These are phyloP conservation scores for Ustilago shanxiensis DNA, from an alignment of 1,284 basidiomycete species.

Conservation along the genomic window DNA sequence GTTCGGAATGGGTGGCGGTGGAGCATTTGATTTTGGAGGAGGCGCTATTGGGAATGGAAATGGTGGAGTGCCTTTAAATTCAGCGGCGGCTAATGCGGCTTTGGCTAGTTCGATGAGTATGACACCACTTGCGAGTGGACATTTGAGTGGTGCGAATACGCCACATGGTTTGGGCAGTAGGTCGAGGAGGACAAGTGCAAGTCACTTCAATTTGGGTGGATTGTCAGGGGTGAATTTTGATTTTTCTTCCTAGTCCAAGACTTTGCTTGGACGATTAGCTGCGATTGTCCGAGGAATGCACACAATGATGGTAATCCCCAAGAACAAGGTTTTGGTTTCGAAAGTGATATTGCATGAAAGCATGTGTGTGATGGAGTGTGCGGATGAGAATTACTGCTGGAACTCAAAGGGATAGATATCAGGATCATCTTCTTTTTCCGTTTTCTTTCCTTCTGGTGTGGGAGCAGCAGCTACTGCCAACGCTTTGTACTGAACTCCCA, in stretches of 20 bases:
- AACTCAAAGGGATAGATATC: constrained; percentile 45
- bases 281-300: too few relatives aligned
- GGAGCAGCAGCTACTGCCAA: constrained; percentile 70
- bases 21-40: constrained; percentile 52
- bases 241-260: constrained; percentile 29
- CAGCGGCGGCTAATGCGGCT: constrained; percentile 34
- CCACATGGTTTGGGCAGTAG: constrained; percentile 34
- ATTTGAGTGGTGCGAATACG: constrained; percentile 35
- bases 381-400: background rate
- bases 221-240: constrained; percentile 40
- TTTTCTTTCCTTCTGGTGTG: background rate
- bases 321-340: background rate
- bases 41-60: constrained; percentile 52
- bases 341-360: background rate
- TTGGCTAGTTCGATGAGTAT: constrained; percentile 33
- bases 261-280: too few relatives aligned
- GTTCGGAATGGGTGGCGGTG: constrained; percentile 56
- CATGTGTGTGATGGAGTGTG: background rate
- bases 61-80: constrained; percentile 42
- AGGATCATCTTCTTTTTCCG: constrained; percentile 1
- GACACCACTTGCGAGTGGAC: constrained; percentile 30
- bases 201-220: constrained; percentile 26
- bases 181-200: constrained; percentile 34
- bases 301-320: background rate
- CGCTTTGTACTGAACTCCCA: constrained; percentile 76